Conservation (phyloP, 768 basidiomycete species). For the Coprinopsis sp. region DNA sequence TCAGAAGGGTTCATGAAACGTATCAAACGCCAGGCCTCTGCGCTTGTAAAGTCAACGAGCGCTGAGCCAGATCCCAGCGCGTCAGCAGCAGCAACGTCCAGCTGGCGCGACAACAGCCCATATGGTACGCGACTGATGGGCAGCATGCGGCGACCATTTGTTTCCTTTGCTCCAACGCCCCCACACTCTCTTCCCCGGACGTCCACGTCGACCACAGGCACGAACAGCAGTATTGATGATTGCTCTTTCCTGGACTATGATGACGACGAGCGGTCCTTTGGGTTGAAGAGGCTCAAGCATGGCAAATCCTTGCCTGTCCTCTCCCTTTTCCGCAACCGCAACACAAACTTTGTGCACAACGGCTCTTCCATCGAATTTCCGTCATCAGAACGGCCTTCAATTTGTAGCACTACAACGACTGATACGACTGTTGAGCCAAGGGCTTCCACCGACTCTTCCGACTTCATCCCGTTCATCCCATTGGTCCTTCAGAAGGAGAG, state of each 20-base stretch:
- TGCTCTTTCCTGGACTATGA: constrained; percentile 3
- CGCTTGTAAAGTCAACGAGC: constrained; percentile 1
- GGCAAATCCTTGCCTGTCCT: not conserved
- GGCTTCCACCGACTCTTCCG: constrained; percentile 1
- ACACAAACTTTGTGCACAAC: constrained; percentile 1
- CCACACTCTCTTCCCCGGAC: not conserved
- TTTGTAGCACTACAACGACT: too few relatives aligned
- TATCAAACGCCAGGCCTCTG: not conserved
- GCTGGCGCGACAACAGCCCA: not conserved
- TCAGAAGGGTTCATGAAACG: not conserved
- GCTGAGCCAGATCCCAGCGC: not conserved
- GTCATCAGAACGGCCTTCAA: too few relatives aligned
- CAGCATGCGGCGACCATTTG: not conserved
- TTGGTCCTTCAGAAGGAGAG: constrained; percentile 5
- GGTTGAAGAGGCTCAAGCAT: not conserved
- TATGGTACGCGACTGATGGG: not conserved
- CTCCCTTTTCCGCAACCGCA: constrained; percentile 2
- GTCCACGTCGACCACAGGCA: not conserved
- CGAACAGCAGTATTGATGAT: not conserved
- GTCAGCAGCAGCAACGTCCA: not conserved
- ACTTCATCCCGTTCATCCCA: constrained; percentile 9
- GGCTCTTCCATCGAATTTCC: too few relatives aligned
- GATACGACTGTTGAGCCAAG: not conserved
- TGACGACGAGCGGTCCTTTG: not conserved
- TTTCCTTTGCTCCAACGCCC: constrained; percentile 1